Conservation (phyloP, 257 asterid genomes). For the Galeopsis tetrahit region DNA sequence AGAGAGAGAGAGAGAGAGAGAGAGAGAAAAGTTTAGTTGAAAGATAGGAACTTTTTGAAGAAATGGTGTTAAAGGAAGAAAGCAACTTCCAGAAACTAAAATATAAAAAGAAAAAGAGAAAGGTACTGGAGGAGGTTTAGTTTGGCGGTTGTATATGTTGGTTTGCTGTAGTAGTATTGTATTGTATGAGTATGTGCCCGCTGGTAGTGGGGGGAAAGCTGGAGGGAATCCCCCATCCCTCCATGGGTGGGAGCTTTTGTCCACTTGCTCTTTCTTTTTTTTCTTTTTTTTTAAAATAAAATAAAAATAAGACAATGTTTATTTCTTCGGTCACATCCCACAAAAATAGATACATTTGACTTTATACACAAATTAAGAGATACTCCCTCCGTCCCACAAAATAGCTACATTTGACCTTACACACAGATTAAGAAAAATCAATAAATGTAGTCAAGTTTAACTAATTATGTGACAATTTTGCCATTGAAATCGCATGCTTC, state of each 20-base stretch:
- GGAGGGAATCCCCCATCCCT: conserved; percentile 12
- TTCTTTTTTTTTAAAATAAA: neutral
- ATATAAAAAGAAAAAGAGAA: conserved; percentile 25
- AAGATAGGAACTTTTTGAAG: conserved; percentile 53
- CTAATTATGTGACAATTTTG: no score
- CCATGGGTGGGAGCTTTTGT: neutral
- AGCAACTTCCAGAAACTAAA: neutral
- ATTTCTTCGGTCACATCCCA: no score
- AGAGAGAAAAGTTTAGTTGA: conserved; percentile 40
- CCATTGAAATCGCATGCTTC: no score
- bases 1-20: conserved; percentile 33
- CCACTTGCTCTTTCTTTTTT: neutral
- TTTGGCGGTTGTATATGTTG: conserved; percentile 67
- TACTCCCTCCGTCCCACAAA: no score
- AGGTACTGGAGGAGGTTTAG: conserved; percentile 51
- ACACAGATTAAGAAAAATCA: no score
- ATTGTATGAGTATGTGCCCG: conserved; percentile 26
- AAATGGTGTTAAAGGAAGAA: conserved; percentile 53
- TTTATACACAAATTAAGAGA: no score
- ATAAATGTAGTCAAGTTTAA: no score
- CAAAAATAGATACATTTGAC: no score
- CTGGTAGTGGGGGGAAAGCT: conserved; percentile 40
- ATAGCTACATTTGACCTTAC: no score
- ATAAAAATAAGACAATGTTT: no score
- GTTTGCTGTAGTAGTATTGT: conserved; percentile 26